Evolutionary conservation across 2,329 filamentous ascomycete species (phyloP), one percentile per base, ranked within the genome.

Genomic region (Aspergillus nomiae): DNA sequence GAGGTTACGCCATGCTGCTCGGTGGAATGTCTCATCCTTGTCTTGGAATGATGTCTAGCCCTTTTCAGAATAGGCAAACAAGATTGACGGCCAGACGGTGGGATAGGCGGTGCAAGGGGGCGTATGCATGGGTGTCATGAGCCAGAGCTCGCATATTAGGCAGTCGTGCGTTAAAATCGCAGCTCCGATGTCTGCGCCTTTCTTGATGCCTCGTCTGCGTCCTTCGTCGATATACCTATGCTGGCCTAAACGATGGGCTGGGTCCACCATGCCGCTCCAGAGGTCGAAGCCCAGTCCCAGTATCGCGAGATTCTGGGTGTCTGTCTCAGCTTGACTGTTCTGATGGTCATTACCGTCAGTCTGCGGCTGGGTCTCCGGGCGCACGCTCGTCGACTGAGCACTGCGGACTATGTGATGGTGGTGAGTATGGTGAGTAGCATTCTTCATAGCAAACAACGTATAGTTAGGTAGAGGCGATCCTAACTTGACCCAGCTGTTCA

Each of bases 251-350:
- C 26, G 6, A 85, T 85, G 83, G 78, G 74, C 62, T 86, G 83
- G 84, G 83, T 86, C 54, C 67, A 80, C 48, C 80, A 85, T 73
- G 83, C 81, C 56, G 74, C 81, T 9, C 74, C 80, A 9, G 81
- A 82, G 66, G 74, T 85, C 32, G 77, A 85, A 53, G 76, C 71
- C 26, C 66, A 75, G 60, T 86, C 84, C 3, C 75, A 85, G 58
- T 86, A 81, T 63, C 78, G 71, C 24, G 77, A 77, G 43, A 85
- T 86, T 51, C 75, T 86, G 30, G 74, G 76, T 16, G 79, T 86
- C 26, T 83, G 80, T 64, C 63, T 80, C 12, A 71, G 78, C 26
- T 68, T 86, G 16, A 82, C 82, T 0, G 57, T 79, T 0, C 59
- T 85, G 8, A 83, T 84, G 61, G 73, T 78, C 1, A 58, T 71